A percentile compares a stretch with the other conserved stretches of the same genome.
Conservation (phyloP, 2,329 filamentous ascomycete genomes). For the Cladophialophora yegresii region DNA sequence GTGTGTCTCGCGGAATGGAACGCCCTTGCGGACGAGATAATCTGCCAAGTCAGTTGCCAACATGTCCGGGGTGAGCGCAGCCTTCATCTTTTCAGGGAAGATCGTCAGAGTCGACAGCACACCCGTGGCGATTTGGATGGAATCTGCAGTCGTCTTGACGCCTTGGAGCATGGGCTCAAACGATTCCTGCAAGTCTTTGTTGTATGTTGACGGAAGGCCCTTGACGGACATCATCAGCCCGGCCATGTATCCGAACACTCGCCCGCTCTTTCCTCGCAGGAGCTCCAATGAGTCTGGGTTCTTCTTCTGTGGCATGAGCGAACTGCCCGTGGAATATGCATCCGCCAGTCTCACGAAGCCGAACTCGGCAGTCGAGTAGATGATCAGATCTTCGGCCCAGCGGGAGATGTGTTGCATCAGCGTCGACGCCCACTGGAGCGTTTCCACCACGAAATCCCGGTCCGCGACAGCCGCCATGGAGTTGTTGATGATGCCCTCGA, state of each 20-base stretch:
- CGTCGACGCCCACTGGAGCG: constrained; percentile 75
- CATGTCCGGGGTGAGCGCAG: constrained; percentile 79
- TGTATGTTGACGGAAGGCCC: constrained; percentile 78
- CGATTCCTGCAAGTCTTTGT: constrained; percentile 89
- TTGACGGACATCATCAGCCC: constrained; percentile 75
- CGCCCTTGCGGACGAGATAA: constrained; percentile 53
- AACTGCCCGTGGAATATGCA: constrained; percentile 75
- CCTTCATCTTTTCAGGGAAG: constrained; percentile 73
- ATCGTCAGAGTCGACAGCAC: constrained; percentile 73
- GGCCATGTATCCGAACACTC: constrained; percentile 78
- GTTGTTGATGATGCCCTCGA: constrained; percentile 70
- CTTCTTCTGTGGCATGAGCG: constrained; percentile 82
- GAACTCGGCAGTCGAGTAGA: constrained; percentile 76
- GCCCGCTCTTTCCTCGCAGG: constrained; percentile 73
- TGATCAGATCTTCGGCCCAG: constrained; percentile 83
- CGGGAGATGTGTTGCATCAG: constrained; percentile 78
- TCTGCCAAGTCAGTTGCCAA: constrained; percentile 62
- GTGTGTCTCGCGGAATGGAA: constrained; percentile 72
- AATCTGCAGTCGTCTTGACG: constrained; percentile 75
- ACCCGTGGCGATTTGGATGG: constrained; percentile 78
- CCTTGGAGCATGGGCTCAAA: constrained; percentile 83
- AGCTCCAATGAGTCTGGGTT: constrained; percentile 75
- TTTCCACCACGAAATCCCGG: constrained; percentile 58
- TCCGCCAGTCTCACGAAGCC: constrained; percentile 74
- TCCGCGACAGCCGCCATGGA: constrained; percentile 75